Evolutionary conservation across 2,329 filamentous ascomycete species (phyloP), one percentile per base, ranked within the genome.

Genomic region (Aspergillus hiratsukae): DNA sequence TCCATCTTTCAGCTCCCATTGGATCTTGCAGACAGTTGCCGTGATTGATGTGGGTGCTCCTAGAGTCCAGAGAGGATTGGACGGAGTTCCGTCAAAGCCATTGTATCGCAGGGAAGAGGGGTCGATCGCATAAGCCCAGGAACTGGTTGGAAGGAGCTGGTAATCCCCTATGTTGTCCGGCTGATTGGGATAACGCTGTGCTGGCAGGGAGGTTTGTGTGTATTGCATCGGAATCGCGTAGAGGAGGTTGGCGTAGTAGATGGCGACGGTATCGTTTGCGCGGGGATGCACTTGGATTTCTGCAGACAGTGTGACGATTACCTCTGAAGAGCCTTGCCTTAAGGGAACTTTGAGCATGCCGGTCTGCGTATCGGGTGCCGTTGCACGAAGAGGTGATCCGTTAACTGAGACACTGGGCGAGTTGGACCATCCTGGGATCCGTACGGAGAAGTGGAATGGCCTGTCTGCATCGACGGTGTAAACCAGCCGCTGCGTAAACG

Each of bases 341-440:
- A 80, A 52, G 19, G 61, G 45, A 53, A 80, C 57, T 4, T 68
- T 67, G 52, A 75, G 74, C 49, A 80, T 66, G 27, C 76, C 72
- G 3, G 71, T 74, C 5, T 59, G 54, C 1, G 69, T 28, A 58
- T 79, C 69, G 55, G 48, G 48, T 21, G 17, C 6, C 5, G 27
- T 27, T 3, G 9, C 23, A 0, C 10, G 8, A 10, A 21, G n/a
- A 19, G 7, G 8, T 3, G 14, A 3, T 9, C 25, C 9, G 46
- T 68, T 61, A 37, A 64, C 57, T 21, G 66, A 57, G 29, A 60
- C 61, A 17, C 64, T 61, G 29, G 57, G 61, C n/a, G 58, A 53
- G 19, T 68, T 62, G 3, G 71, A 68, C 79, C 79, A 81, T 8
- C 55, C 54, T 2, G 79, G 79, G n/a, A 81, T 72, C 19, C 79